Percentiles rank a stretch among this genome's conserved stretches.
These are phyloP conservation scores for Phytopythium ostracodes DNA, from an alignment of 352 stramenopile genomes.

Conservation along the genomic window DNA sequence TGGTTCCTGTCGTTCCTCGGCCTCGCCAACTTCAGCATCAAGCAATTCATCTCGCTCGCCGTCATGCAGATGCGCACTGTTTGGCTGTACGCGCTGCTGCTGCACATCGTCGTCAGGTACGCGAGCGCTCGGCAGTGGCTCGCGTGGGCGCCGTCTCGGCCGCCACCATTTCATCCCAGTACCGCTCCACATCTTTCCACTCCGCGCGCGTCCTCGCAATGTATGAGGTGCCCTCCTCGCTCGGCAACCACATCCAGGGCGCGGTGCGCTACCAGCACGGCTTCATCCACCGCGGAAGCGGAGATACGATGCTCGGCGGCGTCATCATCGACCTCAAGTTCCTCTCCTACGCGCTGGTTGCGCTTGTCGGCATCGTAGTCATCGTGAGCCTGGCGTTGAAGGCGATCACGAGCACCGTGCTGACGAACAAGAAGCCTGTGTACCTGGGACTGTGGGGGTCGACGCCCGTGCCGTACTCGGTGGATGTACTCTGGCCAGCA, in stretches of 20 bases:
- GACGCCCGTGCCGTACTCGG: constrained; percentile 26
- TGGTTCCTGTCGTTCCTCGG: constrained; percentile 28
- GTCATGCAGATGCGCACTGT: constrained; percentile 43
- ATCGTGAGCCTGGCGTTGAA: neutral
- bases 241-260: neutral
- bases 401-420: neutral
- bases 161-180: constrained; percentile 32
- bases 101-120: constrained; percentile 21
- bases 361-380: neutral
- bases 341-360: constrained; percentile 17
- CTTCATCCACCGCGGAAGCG: constrained; percentile 15
- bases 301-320: constrained; percentile 18
- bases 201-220: constrained; percentile 13
- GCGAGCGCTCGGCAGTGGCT: constrained; percentile 15
- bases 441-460: neutral
- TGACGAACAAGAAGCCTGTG: neutral
- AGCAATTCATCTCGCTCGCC: constrained; percentile 24
- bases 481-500: constrained; percentile 19
- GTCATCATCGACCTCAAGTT: constrained; percentile 34
- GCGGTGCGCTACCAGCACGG: constrained; percentile 9
- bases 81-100: constrained; percentile 31
- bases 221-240: neutral
- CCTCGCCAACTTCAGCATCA: constrained; percentile 18
- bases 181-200: constrained; percentile 20
- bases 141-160: constrained; percentile 17